Base-by-base conservation (phyloP, 2,329 filamentous ascomycete species). In the Didymella arachidicola region DNA sequence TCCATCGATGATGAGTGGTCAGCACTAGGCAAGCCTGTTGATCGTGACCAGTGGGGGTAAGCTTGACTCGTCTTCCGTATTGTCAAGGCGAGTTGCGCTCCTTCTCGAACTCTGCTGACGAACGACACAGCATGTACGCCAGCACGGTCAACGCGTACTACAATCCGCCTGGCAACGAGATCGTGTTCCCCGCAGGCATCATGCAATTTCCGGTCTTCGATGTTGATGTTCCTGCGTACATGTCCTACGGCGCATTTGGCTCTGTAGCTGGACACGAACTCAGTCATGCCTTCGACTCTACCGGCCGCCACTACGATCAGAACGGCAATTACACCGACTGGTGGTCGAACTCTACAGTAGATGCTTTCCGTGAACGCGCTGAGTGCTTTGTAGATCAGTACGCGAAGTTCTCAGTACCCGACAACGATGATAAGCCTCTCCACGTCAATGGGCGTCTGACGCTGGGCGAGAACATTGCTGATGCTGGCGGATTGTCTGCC, bases 331-430 rank as follows among this genome's bases (percentile, higher is more conserved):
- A 84, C 68, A 87, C 83, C 0, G 81, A 87, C 59, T 90, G 88
- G 88, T 90, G 87, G 87, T 84, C 86, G 16, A 78, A 87, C 8
- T 71, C 78, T 34, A 90, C 87, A 1, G 79, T 87, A 3, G 69
- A 80, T 4, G 84, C 79, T 1, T 91, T 90, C 69, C 73, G 83
- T 52, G 76, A 85, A 52, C 83, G 83, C 44, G 82, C 86, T 0
- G 77, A 87, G 60, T 91, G 89, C 73, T 90, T 91, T 59, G 78
- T 89, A 2, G 79, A 89, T n/a, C 87, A 91, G 74, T 91, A 89
- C 70, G 75, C 77, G 57, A 82, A 87, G 32, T 89, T 84, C 69
- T 85, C 83, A 0, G 80, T 89, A 12, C 78, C 80, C 0, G 85
- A 83, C 0, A 80, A 84, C 11, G 81, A 87, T 36, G 84, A 80